These are phyloP conservation scores for Fraxinus americana DNA, from an alignment of 257 asterid species.

Conservation along the genomic window DNA sequence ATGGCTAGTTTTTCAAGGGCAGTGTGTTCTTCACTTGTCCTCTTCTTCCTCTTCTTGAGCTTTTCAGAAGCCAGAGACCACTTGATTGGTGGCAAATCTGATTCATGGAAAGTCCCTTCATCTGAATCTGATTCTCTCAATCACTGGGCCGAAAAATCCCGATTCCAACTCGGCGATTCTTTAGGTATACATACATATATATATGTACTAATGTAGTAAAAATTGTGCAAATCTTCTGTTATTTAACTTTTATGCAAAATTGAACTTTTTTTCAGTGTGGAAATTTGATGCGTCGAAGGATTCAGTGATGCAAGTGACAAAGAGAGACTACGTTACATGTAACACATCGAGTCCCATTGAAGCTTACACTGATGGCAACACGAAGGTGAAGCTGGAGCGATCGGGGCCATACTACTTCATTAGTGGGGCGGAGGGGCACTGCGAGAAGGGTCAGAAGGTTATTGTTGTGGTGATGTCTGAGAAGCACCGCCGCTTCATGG, in stretches of 20 bases:
- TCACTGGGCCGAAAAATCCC: conserved; percentile 67
- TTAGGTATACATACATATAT: conserved; percentile 41
- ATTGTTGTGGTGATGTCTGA: conserved; percentile 68
- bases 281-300: conserved; percentile 55
- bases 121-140: conserved; percentile 58
- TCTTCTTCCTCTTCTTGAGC: conserved; percentile 31
- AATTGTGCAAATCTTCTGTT: neutral
- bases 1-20: conserved; percentile 41
- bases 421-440: conserved; percentile 68
- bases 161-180: conserved; percentile 69
- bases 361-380: conserved; percentile 50
- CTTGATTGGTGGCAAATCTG: conserved; percentile 57
- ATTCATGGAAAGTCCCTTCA: conserved; percentile 64
- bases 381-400: conserved; percentile 50
- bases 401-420: conserved; percentile 82
- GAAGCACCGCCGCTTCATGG: conserved; percentile 33
- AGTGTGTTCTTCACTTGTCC: conserved; percentile 20
- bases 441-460: conserved; percentile 76
- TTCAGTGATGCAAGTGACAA: conserved; percentile 64
- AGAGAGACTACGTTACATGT: conserved; percentile 65
- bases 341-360: conserved; percentile 63
- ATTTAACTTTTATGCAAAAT: neutral
- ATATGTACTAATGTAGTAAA: neutral
- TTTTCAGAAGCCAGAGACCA: conserved; percentile 59
- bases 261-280: conserved; percentile 46